Evolutionary conservation across 73 alveolate genomes (phyloP), one percentile per base, ranked within the genome.

Genomic region (Urostyla sp.): DNA sequence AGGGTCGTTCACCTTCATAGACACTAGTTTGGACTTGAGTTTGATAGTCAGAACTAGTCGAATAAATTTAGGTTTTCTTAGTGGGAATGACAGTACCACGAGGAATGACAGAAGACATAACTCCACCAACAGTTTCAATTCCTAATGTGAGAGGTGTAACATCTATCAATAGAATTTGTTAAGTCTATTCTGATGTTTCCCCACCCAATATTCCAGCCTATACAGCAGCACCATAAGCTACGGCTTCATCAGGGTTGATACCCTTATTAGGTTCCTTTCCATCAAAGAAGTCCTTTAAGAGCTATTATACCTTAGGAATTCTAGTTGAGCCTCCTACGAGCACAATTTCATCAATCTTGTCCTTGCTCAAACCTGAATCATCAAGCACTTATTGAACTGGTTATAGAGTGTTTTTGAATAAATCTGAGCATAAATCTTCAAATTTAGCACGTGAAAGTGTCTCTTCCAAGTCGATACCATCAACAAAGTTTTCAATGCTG

Each of bases 101-200:
- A 20, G 96, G 96, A 80, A 98, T 98, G 72, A 98, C 88, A 91
- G 85, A 91, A 80, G 99, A 96, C 99, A 97, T 96, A 59, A 97
- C 99, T 51, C 99, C 99, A 26, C 99, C 99, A 67, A 96, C 98
- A 45, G 99, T 97, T 93, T 97, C 99, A 76, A 97, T 97, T 59
- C 99, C 99, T 72, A 97, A 63, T 37, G 99, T 92, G 59, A 97
- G 92, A 21, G 99, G 99, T 15, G 99, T 91, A 24, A 93, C 99
- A 73, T 97, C 99, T 80, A 97, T 89, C 45, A 97, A 74, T 30
- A 97, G 87, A 31, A 97, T 77, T 40, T 89, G 99, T 78, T 95
- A 80, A 48, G 97, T 91, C 76, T 90, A 97, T 40, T 94, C 97
- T 45, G 95, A 87, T 20, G 92, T 96, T 61, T 95, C 98, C 15